These are phyloP conservation scores for Colletotrichum costaricense DNA, from an alignment of 2,329 filamentous ascomycete genomes.

Conservation along the genomic window DNA sequence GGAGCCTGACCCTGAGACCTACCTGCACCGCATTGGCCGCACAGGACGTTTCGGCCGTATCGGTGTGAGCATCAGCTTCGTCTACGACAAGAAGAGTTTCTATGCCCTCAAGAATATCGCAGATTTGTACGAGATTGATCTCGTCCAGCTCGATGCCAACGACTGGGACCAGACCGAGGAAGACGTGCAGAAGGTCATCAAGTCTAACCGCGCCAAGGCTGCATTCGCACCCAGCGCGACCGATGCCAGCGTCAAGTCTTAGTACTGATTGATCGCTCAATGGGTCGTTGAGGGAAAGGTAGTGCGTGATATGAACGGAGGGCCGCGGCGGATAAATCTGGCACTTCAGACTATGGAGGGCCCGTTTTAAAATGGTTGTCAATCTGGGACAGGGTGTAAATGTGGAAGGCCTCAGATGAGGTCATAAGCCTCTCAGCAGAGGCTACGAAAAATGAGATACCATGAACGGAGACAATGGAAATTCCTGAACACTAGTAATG, in stretches of 20 bases:
- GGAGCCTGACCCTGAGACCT: conserved; percentile 93
- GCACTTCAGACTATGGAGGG: background rate
- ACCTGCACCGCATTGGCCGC: conserved; percentile 96
- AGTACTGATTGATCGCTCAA: conserved; percentile 11
- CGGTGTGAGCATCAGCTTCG: conserved; percentile 94
- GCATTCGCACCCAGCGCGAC: conserved; percentile 61
- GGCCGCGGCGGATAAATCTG: background rate
- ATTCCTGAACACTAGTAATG: background rate
- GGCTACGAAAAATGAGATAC: conserved; percentile 34
- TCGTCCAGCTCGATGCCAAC: conserved; percentile 82
- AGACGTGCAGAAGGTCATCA: conserved; percentile 84
- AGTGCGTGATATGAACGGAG: background rate
- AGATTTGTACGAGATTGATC: conserved; percentile 80
- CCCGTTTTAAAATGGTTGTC: conserved; percentile 2
- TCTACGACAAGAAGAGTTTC: conserved; percentile 88
- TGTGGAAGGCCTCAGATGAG: conserved; percentile 12
- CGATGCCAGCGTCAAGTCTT: conserved; percentile 40
- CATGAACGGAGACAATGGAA: conserved; percentile 33
- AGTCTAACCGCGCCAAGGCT: conserved; percentile 71
- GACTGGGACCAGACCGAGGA: conserved; percentile 94
- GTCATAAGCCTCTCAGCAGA: conserved; percentile 11
- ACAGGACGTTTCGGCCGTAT: conserved; percentile 97
- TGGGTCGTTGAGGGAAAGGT: background rate
- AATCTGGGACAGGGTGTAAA: conserved; percentile 13
- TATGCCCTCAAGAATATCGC: conserved; percentile 83